A percentile compares a stretch with the other conserved stretches of the same genome.
These are phyloP conservation scores for Priceomyces fermenticarens DNA, from an alignment of 805 yeast species.

Conservation along the genomic window DNA sequence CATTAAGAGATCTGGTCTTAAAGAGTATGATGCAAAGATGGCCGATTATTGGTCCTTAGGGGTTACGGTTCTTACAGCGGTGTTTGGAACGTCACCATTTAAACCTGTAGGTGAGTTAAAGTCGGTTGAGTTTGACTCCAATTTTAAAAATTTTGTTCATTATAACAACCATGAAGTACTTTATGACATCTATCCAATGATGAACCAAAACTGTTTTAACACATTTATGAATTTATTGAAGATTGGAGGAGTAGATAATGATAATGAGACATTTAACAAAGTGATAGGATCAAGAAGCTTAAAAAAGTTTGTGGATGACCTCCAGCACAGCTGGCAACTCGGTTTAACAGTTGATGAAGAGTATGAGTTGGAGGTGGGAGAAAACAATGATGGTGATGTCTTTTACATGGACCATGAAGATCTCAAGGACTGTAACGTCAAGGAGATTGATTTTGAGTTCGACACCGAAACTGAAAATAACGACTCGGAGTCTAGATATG, in stretches of 20 bases:
- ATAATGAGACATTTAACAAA: slow-evolving; percentile 15
- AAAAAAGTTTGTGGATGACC: slow-evolving; percentile 27
- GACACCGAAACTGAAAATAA: slow-evolving; percentile 5
- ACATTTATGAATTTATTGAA: slow-evolving; percentile 41
- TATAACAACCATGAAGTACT: slow-evolving; percentile 37
- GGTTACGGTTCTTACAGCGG: slow-evolving; percentile 45
- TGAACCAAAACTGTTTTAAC: slow-evolving; percentile 40
- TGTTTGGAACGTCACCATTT: slow-evolving; percentile 55
- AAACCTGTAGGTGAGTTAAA: slow-evolving; percentile 24
- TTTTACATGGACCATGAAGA: slow-evolving; percentile 34
- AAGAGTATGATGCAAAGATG: slow-evolving; percentile 37
- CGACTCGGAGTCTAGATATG: slow-evolving; percentile 4
- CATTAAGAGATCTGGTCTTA: slow-evolving; percentile 11
- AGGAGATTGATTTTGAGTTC: slow-evolving; percentile 1
- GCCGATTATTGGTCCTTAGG: slow-evolving; percentile 60
- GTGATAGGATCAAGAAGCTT: slow-evolving; percentile 33
- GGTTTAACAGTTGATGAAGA: slow-evolving; percentile 51
- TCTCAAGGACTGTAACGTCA: slow-evolving; percentile 4
- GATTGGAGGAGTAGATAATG: slow-evolving; percentile 35
- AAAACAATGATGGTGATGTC: slow-evolving; percentile 23
- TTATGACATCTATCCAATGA: slow-evolving; percentile 48
- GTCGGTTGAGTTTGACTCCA: slow-evolving; percentile 32
- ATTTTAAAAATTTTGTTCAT: slow-evolving; percentile 42
- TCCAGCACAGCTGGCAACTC: slow-evolving; percentile 26
- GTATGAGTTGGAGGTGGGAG: slow-evolving; percentile 19